Base-by-base conservation (phyloP, 805 yeast genomes). In the Naumovozyma castellii region DNA sequence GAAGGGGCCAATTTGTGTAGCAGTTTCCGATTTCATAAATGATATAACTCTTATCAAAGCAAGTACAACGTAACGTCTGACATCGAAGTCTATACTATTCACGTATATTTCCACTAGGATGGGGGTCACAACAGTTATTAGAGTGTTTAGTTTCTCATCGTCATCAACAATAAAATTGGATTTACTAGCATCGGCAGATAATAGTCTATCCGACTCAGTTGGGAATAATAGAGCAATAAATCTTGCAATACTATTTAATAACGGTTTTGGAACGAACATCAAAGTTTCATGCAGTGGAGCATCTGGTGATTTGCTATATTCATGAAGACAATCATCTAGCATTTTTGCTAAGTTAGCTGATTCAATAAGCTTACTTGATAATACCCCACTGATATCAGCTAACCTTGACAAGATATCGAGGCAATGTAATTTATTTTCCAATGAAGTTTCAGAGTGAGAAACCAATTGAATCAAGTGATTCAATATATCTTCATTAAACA, bases 191-290 rank as follows among this genome's bases (percentile, higher is more conserved):
- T 18, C 34, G 9, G 18, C n/a, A 4, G 69, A 54, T 34, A 60
- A 34, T 36, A 47, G 34, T 20, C 44, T 51, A 39, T 49, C 52
- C 13, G 47, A 43, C 34, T 56, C 65, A 9, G 59, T 56, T 0
- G 95, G 94, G 15, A 85, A 57, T 2, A 84, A 46, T 25, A 72
- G 66, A 2, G 75, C 71, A 4, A 82, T 61, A 36, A 85, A 64
- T 32, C 72, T 69, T 15, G 84, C 59, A 15, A 80, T 65, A 12
- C 75, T 65, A 1, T 72, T 48, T 15, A 82, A 57, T 20, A 83
- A 54, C n/a, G 78, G 81, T 48, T 78, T 80, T 0, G 90, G 87
- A 2, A 78, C 73, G 39, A 79, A 74, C 76, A 84, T 80, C 31
- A 86, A 59, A 0, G 84, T 74, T 51, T 84, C 94, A 35, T 80